Conservation (phyloP, 768 basidiomycete genomes). For the Leccinum sublutescens region DNA sequence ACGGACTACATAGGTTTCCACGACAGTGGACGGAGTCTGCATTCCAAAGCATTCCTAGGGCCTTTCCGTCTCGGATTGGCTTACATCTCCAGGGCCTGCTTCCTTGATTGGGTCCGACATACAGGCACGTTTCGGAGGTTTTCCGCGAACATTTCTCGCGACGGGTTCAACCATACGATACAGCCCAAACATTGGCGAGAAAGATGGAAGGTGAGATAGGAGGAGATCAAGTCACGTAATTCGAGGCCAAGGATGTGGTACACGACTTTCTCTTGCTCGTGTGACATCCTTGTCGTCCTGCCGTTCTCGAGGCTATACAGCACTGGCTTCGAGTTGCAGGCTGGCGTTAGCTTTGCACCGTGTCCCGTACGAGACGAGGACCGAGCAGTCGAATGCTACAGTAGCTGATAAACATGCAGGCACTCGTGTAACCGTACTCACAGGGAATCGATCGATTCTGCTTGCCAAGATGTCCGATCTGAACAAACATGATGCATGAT, state of each 20-base stretch:
- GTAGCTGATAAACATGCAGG: not conserved
- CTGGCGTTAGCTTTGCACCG: not conserved
- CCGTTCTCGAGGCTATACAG: constrained; percentile 47
- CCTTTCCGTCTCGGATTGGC: constrained; percentile 47
- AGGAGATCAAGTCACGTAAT: constrained; percentile 41
- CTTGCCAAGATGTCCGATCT: not conserved
- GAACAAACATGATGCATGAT: not conserved
- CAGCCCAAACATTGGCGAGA: constrained; percentile 42
- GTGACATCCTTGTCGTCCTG: constrained; percentile 52
- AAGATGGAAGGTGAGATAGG: constrained; percentile 53
- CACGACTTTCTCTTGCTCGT: constrained; percentile 54
- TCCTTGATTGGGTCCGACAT: constrained; percentile 38
- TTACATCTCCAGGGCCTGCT: constrained; percentile 55
- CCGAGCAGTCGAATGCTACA: not conserved
- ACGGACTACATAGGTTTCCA: constrained; percentile 24
- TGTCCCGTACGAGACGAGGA: not conserved
- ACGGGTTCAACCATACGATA: constrained; percentile 57
- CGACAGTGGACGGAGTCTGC: constrained; percentile 18
- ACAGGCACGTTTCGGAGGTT: constrained; percentile 47
- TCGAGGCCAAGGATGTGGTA: constrained; percentile 49
- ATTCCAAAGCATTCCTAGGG: constrained; percentile 46
- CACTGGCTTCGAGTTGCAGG: constrained; percentile 36
- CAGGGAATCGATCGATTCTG: not conserved
- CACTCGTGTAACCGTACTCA: not conserved
- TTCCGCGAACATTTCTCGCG: constrained; percentile 60